Evolutionary conservation across 805 yeast species (phyloP).

Genomic region (Candida boleticola): DNA sequence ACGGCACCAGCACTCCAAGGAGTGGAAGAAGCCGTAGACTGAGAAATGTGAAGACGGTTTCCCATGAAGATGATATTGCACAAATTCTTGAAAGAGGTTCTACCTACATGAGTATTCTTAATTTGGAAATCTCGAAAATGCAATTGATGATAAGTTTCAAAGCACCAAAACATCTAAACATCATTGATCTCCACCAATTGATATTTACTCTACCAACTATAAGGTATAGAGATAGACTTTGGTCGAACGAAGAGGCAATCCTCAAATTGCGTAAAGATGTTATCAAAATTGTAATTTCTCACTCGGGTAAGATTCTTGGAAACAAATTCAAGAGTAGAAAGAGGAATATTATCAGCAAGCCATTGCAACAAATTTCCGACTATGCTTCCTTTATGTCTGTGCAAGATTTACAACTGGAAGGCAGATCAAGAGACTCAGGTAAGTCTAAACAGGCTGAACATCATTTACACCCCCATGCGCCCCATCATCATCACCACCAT

Average conservation of each 20-base stretch:
- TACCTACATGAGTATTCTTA: constrained; percentile 38
- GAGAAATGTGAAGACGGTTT: constrained; percentile 3
- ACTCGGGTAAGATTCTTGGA: constrained; percentile 76
- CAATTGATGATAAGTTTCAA: constrained; percentile 66
- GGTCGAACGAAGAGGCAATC: constrained; percentile 71
- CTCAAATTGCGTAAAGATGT: constrained; percentile 60
- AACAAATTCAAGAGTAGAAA: constrained; percentile 59
- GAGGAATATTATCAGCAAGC: constrained; percentile 22
- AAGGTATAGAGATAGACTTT: constrained; percentile 38
- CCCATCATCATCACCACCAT: constrained; percentile 6
- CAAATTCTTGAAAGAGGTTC: constrained; percentile 43
- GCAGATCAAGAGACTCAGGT: constrained; percentile 20
- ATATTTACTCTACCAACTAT: constrained; percentile 63
- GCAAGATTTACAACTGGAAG: constrained; percentile 36
- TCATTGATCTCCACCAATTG: constrained; percentile 77
- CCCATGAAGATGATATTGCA: constrained; percentile 32
- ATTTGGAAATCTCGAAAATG: constrained; percentile 31
- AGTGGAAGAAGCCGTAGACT: background rate
- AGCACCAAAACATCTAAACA: constrained; percentile 65
- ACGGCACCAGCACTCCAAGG: background rate
- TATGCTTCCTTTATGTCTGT: constrained; percentile 36
- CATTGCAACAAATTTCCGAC: constrained; percentile 39
- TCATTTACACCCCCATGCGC: constrained; percentile 9
- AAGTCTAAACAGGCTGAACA: constrained; percentile 5
- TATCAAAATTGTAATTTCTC: constrained; percentile 55